A percentile compares a stretch with the other conserved stretches of the same genome.
phyloP scores from a whole-genome alignment of 306 rosid species.

The Quillaja saponaria region DNA sequence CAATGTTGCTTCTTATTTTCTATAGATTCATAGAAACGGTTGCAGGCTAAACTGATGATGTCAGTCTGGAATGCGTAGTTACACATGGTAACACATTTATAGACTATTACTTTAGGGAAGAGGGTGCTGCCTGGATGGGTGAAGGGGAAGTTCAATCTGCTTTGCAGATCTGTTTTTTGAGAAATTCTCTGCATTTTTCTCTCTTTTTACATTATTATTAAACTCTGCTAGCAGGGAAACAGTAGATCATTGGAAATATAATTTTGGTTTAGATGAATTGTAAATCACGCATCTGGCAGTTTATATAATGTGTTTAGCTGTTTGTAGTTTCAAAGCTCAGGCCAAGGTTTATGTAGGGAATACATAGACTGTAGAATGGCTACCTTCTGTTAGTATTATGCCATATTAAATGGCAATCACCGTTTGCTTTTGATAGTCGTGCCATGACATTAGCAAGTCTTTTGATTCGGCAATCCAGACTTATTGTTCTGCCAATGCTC shows the following conservation, averaged over 20 bases:
- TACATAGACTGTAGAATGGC: neutral
- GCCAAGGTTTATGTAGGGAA: neutral
- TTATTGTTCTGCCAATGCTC: neutral
- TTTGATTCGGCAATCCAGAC: constrained; percentile 14
- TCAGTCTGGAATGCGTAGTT: constrained; percentile 1
- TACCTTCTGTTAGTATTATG: constrained; percentile 17
- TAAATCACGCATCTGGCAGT: constrained; percentile 12
- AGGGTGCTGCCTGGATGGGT: constrained; percentile 15
- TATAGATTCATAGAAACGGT: too few species aligned
- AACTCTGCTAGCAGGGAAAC: neutral
- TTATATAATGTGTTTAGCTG: constrained; percentile 4
- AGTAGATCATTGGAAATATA: neutral
- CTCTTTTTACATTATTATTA: neutral
- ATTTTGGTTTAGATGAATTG: constrained; percentile 19
- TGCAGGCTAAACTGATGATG: too few species aligned
- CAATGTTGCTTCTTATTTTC: too few species aligned
- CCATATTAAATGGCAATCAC: neutral
- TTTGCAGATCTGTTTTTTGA: constrained; percentile 3
- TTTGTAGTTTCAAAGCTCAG: constrained; percentile 2
- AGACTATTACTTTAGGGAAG: constrained; percentile 27
- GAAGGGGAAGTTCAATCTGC: constrained; percentile 5
- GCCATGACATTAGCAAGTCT: constrained; percentile 6
- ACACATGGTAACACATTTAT: neutral
- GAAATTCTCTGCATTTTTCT: neutral
- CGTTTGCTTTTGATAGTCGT: neutral